Base-by-base conservation (phyloP, 345 rosid genomes). In the Camelina neglecta region DNA sequence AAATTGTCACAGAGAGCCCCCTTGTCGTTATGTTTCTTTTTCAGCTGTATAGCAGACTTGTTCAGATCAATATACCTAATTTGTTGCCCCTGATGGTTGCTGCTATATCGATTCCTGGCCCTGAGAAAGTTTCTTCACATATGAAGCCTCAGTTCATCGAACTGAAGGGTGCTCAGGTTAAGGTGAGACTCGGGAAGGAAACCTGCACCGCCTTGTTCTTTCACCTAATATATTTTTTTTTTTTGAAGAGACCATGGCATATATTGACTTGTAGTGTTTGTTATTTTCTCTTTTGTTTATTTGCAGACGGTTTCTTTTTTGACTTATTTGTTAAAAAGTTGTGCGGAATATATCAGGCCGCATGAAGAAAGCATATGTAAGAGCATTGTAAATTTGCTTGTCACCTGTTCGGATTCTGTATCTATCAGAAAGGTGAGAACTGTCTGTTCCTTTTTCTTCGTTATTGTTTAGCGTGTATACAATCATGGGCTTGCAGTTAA, bases 241-340 rank as follows among this genome's bases (percentile, higher is more conserved):
- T 29, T 49, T 48, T 8, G 18, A 21, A 12, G 67, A 45, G 65
- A 21, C 60, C 67, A 21, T 64, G 62, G 8, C 36, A 24, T 42
- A 41, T 18, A 58, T 23, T 79, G 64, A 79, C 75, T 44, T 65
- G 33, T 58, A 50, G 67, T 49, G 55, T 18, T 50, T 50, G 54
- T 42, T 69, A 50, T 72, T 65, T 51, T 79, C 29, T 48, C 57
- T 55, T 81, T 76, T 58, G 75, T 65, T 67, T 42, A 60, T 67
- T 66, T 83, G 88, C 99, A 92, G 99, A 95, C 99, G 24, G 93
- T 95, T 79, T 95, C 99, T 36, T 95, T 95, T 80, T 84, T 95
- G 75, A 95, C 97, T 18, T 95, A 95, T 75, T 80, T 92, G 83
- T 85, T 95, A 88, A 95, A 95, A 89, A 89, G 97, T 76, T 95